These are phyloP conservation scores for Hemileia vastatrix DNA, from an alignment of 1,284 basidiomycete species.

Conservation along the genomic window DNA sequence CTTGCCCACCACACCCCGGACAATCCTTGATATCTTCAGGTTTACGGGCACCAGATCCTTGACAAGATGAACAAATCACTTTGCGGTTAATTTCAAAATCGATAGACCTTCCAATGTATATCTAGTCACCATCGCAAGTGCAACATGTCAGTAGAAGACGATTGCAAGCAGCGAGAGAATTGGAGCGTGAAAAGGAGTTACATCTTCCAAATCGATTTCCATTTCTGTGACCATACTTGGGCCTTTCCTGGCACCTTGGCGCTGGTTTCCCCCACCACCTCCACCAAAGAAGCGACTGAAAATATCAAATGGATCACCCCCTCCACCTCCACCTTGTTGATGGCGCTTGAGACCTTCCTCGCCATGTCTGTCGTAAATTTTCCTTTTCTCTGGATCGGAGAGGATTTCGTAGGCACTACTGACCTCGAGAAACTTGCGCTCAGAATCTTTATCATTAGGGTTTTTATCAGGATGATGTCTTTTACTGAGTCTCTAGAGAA, in stretches of 20 bases:
- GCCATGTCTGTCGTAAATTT: slow-evolving; percentile 83
- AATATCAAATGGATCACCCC: slow-evolving; percentile 79
- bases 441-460: slow-evolving; percentile 61
- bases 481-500: slow-evolving; percentile 23
- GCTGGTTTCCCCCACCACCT: slow-evolving; percentile 53
- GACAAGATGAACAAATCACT: slow-evolving; percentile 82
- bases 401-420: slow-evolving; percentile 77
- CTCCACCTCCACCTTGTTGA: slow-evolving; percentile 54
- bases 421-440: slow-evolving; percentile 71
- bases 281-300: slow-evolving; percentile 85
- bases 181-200: slow-evolving; percentile 49
- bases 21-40: slow-evolving; percentile 75
- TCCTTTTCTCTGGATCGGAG: slow-evolving; percentile 75
- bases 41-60: slow-evolving; percentile 79
- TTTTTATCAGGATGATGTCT: slow-evolving; percentile 68
- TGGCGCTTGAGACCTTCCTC: slow-evolving; percentile 84
- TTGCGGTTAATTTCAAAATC: slow-evolving; percentile 81
- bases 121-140: slow-evolving; percentile 20
- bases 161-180: slow-evolving; percentile 11
- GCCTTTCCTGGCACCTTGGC: slow-evolving; percentile 66
- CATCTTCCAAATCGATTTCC: slow-evolving; percentile 71
- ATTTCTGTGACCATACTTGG: slow-evolving; percentile 75
- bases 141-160: slow-evolving; percentile 5
- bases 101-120: slow-evolving; percentile 15
- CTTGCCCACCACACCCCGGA: slow-evolving; percentile 66